Evolutionary conservation across 176 grass and related monocot genomes (phyloP), one percentile per base, ranked within the genome.

Genomic region (Bolboschoenus planiculmis): DNA sequence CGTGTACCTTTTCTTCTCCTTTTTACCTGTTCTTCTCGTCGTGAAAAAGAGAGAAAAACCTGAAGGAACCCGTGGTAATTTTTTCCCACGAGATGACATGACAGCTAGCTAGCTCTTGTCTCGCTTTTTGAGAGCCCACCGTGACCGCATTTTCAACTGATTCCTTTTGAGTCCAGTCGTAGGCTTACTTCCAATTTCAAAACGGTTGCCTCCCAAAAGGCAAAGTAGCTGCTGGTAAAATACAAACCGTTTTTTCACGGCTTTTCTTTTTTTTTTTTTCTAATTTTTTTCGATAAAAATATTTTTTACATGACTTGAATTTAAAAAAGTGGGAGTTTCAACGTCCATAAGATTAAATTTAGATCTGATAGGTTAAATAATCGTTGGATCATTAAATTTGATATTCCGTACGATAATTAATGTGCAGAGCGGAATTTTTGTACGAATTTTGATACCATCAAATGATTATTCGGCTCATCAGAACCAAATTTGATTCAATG

Each of bases 101-200:
- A 76, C 44, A 76, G 71, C 71, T 76, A 14, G n/a, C n/a, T n/a
- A n/a, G n/a, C n/a, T n/a, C n/a, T 33, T 51, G 50, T 76, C 5
- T 29, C 26, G 0, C 26, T 51, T 76, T 76, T 76, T 3, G 4
- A 7, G 71, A 30, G 5, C 43, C 40, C 71, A 76, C 42, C 3
- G 6, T 9, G 24, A 50, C 4, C 44, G 1, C 24, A 31, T 76
- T 76, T 63, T 51, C 21, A 73, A 73, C 7, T 47, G 9, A 47
- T 73, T 43, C 21, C 33, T 21, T 72, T 72, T 70, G 10, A 21
- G 34, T 7, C 7, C 7, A n/a, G 2, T 40, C 18, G 18, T 5
- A 39, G 34, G 6, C 16, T 21, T 58, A 7, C 18, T 0, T 6
- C 13, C 4, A 36, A 31, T 66, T 72, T 27, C 8, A 3, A 42